Evolutionary conservation across 1,284 basidiomycete genomes (phyloP), one percentile per base, ranked within the genome.

Genomic region (Kwoniella shivajii): DNA sequence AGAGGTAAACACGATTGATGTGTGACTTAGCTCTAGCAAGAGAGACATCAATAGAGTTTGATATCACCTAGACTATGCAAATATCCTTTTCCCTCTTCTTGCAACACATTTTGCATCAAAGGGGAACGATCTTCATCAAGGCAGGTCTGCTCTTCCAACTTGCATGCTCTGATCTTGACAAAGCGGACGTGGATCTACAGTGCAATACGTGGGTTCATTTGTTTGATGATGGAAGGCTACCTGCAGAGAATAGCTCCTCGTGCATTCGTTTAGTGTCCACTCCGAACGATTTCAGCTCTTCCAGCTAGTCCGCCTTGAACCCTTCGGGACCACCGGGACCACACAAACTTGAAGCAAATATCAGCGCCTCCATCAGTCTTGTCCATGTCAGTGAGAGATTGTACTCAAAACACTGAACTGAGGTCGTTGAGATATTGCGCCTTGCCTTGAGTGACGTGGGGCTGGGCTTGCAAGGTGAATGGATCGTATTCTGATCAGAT

Each of bases 171-270:
- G n/a, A n/a, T n/a, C n/a, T n/a, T n/a, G n/a, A n/a, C n/a, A n/a
- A n/a, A n/a, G n/a, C n/a, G n/a, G n/a, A n/a, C n/a, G n/a, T n/a
- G n/a, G n/a, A n/a, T n/a, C n/a, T n/a, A n/a, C n/a, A n/a, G n/a
- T n/a, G n/a, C n/a, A n/a, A n/a, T n/a, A 14, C n/a, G 20, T 42
- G 16, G 22, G 3, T 10, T 46, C 13, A 20, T 26, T 42, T 20
- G 22, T 30, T 33, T 22, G 41, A 34, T 9, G 36, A 30, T 11
- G 52, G 53, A 11, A 61, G 31, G 14, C 61, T 60, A 10, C 71
- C 71, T 11, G 68, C 61, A 33, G 51, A 60, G 61, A 73, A 73
- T 36, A 71, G 45, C 63, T 71, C 71, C 31, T 61, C 36, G 45
- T 65, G 57, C 26, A 73, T 65, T 30, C 64, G 45, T 10, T 54